phyloP scores from a whole-genome alignment of 352 stramenopile genomes.

The Pythium volutum region DNA sequence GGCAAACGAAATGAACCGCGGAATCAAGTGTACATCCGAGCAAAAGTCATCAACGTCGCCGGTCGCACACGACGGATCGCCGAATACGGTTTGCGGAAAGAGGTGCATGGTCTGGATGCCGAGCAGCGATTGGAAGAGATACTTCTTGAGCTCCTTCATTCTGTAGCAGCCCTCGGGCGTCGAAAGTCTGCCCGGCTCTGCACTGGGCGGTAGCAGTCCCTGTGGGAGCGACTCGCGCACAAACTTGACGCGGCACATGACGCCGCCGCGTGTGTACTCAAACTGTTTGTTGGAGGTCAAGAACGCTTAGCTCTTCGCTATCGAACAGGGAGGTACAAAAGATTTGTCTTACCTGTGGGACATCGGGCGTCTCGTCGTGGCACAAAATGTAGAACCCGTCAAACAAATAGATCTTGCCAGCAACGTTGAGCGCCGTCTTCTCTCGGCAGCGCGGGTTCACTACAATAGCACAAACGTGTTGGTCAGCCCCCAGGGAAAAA shows the following conservation, averaged over 20 bases:
- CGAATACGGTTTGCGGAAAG: slow-evolving; percentile 56
- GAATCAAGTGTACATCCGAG: slow-evolving; percentile 76
- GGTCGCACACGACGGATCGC: slow-evolving; percentile 45
- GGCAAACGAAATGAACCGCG: slow-evolving; percentile 74
- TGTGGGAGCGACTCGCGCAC: slow-evolving; percentile 57
- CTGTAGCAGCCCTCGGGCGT: slow-evolving; percentile 41
- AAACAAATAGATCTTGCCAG: slow-evolving; percentile 69
- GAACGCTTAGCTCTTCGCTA: background rate
- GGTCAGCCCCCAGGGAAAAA: background rate
- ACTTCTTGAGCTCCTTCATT: slow-evolving; percentile 68
- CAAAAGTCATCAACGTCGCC: slow-evolving; percentile 58
- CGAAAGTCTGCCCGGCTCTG: slow-evolving; percentile 5
- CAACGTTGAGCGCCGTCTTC: slow-evolving; percentile 72
- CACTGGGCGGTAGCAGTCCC: slow-evolving; percentile 29
- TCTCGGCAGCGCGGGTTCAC: slow-evolving; percentile 71
- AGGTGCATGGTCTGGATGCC: slow-evolving; percentile 71
- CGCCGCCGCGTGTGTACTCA: slow-evolving; percentile 70
- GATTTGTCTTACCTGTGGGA: slow-evolving; percentile 50
- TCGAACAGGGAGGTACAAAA: background rate
- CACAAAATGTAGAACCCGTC: slow-evolving; percentile 86
- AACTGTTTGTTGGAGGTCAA: no score
- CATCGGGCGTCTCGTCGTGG: slow-evolving; percentile 46
- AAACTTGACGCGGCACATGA: slow-evolving; percentile 81
- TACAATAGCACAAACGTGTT: slow-evolving; percentile 19
- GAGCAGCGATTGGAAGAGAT: slow-evolving; percentile 72